These are phyloP conservation scores for Mentha longifolia DNA, from an alignment of 257 asterid genomes.

Conservation along the genomic window DNA sequence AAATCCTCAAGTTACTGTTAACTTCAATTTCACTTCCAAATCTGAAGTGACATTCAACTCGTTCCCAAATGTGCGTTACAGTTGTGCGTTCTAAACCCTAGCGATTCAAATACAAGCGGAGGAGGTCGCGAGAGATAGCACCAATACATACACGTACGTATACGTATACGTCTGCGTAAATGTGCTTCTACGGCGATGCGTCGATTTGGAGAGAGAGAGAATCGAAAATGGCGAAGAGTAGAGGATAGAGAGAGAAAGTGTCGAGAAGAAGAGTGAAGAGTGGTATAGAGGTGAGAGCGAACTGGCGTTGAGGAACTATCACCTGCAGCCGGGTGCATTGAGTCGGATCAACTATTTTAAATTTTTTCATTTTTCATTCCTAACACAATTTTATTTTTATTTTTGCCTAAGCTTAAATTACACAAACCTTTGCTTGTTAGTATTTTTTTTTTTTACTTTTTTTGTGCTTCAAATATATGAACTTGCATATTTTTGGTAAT, in stretches of 20 bases:
- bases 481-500: too few relatives aligned
- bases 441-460: too few relatives aligned
- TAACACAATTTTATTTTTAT: too few relatives aligned
- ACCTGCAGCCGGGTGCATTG: conserved; percentile 16
- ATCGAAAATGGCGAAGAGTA: conserved; percentile 37
- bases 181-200: conserved; percentile 38
- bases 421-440: too few relatives aligned
- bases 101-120: conserved; percentile 30
- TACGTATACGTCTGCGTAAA: conserved; percentile 7
- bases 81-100: conserved; percentile 62
- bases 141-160: conserved; percentile 26
- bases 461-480: too few relatives aligned
- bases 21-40: conserved; percentile 49
- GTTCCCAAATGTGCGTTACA: conserved; percentile 27
- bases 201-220: conserved; percentile 43
- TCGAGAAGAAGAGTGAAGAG: conserved; percentile 22
- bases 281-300: conserved; percentile 18
- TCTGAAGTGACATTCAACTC: conserved; percentile 46
- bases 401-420: neutral
- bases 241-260: conserved; percentile 47
- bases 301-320: conserved; percentile 8
- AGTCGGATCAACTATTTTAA: neutral
- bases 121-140: conserved; percentile 16
- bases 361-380: too few relatives aligned
- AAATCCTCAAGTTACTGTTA: conserved; percentile 43